Base-by-base conservation (phyloP, 148 eudicot genomes). In the Suaeda aralocaspica region DNA sequence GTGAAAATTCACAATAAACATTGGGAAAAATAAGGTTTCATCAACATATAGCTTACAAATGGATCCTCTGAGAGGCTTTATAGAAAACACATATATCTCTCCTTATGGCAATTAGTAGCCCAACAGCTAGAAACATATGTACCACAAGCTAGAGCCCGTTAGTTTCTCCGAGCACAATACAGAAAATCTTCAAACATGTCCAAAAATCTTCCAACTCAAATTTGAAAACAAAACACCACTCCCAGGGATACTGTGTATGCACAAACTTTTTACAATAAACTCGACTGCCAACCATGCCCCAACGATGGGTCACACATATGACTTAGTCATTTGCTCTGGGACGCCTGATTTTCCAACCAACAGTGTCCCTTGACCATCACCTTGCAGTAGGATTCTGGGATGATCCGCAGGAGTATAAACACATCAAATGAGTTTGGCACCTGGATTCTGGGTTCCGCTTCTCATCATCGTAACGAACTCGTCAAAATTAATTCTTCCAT, bases 381-480 rank as follows among this genome's bases (percentile, higher is more conserved):
- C 68, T 15, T 61, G 50, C 28, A 25, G 46, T 33, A 25, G 3
- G 34, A 25, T 33, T 26, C 22, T n/a, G 30, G 36, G 0, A 26
- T 3, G 55, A 44, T 59, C 24, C 14, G 45, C 34, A 18, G 25
- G 21, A 26, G 19, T 16, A 21, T 21, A 45, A 41, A 51, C 14
- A 22, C 29, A 25, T 52, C 61, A 77, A 64, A 61, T 0, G 31
- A 72, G 73, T 55, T 67, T 77, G 28, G 77, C 69, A 4, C 44
- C 73, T 22, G 80, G 80, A 59, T 72, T 77, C 49, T 77, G 82
- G 34, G 88, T 80, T 50, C 97, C 97, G 33, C 86, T 87, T 82
- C 92, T 89, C 97, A 92, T 92, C 97, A 92, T 92, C 0, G 86
- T 80, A 45, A 86, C 79, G 75, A 92, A 92, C 68, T 92, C 97